Evolutionary conservation across 2,329 filamentous ascomycete genomes (phyloP).

Genomic region (Verticillium klebahnii): DNA sequence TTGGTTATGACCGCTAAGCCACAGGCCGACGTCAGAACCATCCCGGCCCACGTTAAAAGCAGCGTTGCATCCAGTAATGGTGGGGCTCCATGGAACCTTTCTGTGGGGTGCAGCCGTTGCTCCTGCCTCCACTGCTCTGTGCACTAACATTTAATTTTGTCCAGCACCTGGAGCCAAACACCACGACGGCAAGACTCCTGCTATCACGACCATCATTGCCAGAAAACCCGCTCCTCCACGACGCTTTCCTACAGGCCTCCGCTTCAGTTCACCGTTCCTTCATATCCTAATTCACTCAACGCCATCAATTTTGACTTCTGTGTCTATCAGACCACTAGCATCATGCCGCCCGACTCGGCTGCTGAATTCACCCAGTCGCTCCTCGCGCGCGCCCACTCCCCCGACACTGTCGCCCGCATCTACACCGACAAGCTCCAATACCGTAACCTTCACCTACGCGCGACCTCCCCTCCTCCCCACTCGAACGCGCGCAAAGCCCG

Average conservation of each 20-base stretch:
- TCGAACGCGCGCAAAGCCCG: conserved; percentile 54
- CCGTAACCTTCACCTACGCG: conserved; percentile 73
- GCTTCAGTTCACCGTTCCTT: too few relatives aligned
- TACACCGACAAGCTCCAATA: conserved; percentile 79
- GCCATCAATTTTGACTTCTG: too few relatives aligned
- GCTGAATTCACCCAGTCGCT: conserved; percentile 49
- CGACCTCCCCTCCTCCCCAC: conserved; percentile 62
- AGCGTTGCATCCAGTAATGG: background rate
- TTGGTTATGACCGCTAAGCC: too few relatives aligned
- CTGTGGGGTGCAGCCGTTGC: background rate
- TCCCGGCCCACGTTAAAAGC: too few relatives aligned
- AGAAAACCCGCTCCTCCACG: background rate
- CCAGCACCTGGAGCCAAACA: background rate
- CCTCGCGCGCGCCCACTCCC: conserved; percentile 73
- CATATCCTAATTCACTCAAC: too few relatives aligned
- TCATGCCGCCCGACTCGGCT: background rate
- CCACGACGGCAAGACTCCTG: background rate
- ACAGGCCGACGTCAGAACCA: too few relatives aligned
- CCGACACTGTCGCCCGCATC: conserved; percentile 64
- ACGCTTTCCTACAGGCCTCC: background rate
- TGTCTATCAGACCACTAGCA: background rate
- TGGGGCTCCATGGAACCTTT: background rate
- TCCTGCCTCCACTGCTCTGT: background rate
- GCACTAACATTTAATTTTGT: conserved; percentile 16
- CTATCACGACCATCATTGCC: background rate